Evolutionary conservation across 768 basidiomycete genomes (phyloP), one percentile per base, ranked within the genome.

Genomic region (Rhizopogon salebrosus): DNA sequence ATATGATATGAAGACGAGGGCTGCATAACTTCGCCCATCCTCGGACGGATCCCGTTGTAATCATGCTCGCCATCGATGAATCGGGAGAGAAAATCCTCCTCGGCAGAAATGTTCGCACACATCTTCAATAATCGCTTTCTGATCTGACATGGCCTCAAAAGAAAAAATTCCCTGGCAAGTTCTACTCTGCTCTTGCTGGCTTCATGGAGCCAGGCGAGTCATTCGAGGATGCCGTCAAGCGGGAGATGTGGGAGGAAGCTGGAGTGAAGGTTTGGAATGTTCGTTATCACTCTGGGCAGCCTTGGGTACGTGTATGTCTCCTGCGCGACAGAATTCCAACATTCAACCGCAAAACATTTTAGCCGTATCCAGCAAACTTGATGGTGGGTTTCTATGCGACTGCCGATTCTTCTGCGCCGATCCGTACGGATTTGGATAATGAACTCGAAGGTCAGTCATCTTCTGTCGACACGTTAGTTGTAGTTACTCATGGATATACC

Each of bases 201-300:
- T 98, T 98, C 64, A 80, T 95, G 41, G 95, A 98, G 66, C 92
- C 94, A 4, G 94, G 89, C 9, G 95, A 99, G 67, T 83, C 89
- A 0, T 87, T 97, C 57, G 95, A 99, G 64, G 94, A 98, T 60
- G 88, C 95, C 2, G 94, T 98, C 27, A 75, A 80, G 49, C 79
- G 95, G 36, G 95, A 98, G 68, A 86, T 95, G 67, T 92, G 92
- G 85, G 95, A 99, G 67, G 95, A 98, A 68, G 90, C 92, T 2
- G 95, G 95, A 4, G 79, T 98, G n/a, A 80, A 77, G 42, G 90
- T 92, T 22, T 87, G 85, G 74, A 78, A 92, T 57, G 79, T 94
- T 23, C 77, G 76, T 58, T 98, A 95, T 64, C 91, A 94, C 67
- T 90, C 88, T 52, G 81, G 76, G 31, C 90, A 92, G 60, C 92